phyloP scores from a whole-genome alignment of 306 rosid species.

The Carpinus viminea region DNA sequence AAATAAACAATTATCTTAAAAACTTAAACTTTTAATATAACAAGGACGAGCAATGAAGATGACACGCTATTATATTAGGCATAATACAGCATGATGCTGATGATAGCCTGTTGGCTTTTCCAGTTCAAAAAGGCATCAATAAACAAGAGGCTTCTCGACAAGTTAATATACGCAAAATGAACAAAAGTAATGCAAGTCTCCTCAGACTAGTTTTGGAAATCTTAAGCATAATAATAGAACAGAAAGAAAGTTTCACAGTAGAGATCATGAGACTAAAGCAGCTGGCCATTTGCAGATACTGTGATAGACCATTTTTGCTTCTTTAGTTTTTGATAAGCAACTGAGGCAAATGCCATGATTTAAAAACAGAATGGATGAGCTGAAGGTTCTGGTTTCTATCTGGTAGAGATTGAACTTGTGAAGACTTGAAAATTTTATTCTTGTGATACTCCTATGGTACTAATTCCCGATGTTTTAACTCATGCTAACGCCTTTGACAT shows the following conservation, averaged over 20 bases:
- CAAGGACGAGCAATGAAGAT: too few species aligned
- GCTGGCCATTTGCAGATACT: background rate
- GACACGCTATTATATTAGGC: background rate
- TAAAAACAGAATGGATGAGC: background rate
- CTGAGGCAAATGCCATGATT: background rate
- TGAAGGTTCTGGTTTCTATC: background rate
- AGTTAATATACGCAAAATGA: background rate
- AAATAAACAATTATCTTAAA: too few species aligned
- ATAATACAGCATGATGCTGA: background rate
- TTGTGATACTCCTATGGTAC: background rate
- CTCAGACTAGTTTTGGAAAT: background rate
- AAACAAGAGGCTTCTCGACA: background rate
- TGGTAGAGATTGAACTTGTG: background rate
- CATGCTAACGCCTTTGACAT: conserved; percentile 47
- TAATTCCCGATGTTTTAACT: background rate
- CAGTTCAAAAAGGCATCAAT: background rate
- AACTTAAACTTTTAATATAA: too few species aligned
- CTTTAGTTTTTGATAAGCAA: background rate
- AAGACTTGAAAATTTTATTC: background rate
- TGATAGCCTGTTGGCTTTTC: background rate
- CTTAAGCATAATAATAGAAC: background rate
- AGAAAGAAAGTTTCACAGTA: background rate
- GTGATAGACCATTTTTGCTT: background rate
- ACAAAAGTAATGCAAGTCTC: background rate
- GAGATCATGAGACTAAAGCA: background rate